Conservation (phyloP, 2,329 filamentous ascomycete species). For the Colletotrichum tabaci region DNA sequence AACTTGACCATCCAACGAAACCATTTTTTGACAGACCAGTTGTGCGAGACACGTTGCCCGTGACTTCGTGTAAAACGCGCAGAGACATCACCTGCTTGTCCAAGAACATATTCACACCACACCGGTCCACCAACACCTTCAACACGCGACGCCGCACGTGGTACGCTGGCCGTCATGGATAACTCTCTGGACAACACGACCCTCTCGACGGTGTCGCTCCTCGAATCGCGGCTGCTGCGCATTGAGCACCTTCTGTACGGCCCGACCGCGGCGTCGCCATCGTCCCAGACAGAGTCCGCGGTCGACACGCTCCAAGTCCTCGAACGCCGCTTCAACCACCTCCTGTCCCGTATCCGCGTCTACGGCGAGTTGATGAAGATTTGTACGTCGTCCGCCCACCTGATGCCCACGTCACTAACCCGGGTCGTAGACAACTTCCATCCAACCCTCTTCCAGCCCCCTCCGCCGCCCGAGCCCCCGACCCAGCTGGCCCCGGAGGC, state of each 20-base stretch:
- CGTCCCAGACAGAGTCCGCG: constrained; percentile 57
- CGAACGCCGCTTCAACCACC: constrained; percentile 66
- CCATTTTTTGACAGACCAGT: not conserved
- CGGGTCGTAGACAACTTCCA: constrained; percentile 63
- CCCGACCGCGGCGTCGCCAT: constrained; percentile 52
- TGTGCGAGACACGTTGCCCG: not conserved
- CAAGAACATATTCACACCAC: not conserved
- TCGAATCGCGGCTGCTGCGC: constrained; percentile 72
- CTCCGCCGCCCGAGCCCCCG: constrained; percentile 62
- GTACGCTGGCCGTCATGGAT: constrained; percentile 47
- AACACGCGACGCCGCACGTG: constrained; percentile 15
- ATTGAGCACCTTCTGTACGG: constrained; percentile 73
- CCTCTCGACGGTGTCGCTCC: constrained; percentile 68
- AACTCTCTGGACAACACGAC: constrained; percentile 66
- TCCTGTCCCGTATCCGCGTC: constrained; percentile 67
- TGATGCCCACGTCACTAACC: not conserved
- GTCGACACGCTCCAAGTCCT: constrained; percentile 63
- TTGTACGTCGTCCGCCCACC: constrained; percentile 58
- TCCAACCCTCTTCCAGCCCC: constrained; percentile 69
- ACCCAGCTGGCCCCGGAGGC: constrained; percentile 67
- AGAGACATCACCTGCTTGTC: not conserved
- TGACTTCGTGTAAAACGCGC: no score
- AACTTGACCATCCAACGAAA: not conserved
- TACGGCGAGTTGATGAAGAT: constrained; percentile 74
- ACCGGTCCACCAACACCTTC: not conserved